Conservation (phyloP, 805 yeast genomes). For the Candida gorgasii region DNA sequence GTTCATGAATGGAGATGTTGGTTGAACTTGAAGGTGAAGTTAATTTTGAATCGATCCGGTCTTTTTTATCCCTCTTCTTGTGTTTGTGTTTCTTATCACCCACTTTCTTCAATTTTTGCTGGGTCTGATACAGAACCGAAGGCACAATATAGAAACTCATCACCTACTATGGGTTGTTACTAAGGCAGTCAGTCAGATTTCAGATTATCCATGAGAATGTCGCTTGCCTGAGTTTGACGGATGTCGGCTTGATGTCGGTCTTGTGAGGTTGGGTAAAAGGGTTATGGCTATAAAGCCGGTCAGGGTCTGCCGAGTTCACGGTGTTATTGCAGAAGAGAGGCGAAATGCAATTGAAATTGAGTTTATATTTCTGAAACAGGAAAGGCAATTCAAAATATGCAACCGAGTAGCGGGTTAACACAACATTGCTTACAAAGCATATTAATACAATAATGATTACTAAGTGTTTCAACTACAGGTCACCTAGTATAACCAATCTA, state of each 20-base stretch:
- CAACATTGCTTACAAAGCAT: no score
- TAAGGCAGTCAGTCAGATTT: conserved; percentile 2
- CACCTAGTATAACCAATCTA: no score
- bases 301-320: no score
- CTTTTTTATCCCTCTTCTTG: conserved; percentile 12
- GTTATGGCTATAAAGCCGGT: no score
- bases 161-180: not conserved
- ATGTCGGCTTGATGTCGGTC: not conserved
- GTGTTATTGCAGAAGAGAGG: no score
- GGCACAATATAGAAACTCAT: conserved; percentile 45
- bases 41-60: conserved; percentile 3
- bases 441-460: no score
- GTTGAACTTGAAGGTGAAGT: conserved; percentile 14
- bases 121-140: conserved; percentile 41
- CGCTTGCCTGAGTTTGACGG: not conserved
- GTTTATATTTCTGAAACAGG: no score
- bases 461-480: no score
- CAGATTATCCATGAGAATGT: conserved; percentile 2
- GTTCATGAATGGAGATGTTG: conserved; percentile 10
- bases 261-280: no score
- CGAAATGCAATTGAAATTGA: no score
- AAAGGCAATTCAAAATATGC: no score
- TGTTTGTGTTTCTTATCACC: conserved; percentile 17
- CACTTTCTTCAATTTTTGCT: conserved; percentile 33
- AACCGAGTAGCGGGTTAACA: no score